Conservation (phyloP, 2,329 filamentous ascomycete genomes). For the Tricladium varicosporioides region DNA sequence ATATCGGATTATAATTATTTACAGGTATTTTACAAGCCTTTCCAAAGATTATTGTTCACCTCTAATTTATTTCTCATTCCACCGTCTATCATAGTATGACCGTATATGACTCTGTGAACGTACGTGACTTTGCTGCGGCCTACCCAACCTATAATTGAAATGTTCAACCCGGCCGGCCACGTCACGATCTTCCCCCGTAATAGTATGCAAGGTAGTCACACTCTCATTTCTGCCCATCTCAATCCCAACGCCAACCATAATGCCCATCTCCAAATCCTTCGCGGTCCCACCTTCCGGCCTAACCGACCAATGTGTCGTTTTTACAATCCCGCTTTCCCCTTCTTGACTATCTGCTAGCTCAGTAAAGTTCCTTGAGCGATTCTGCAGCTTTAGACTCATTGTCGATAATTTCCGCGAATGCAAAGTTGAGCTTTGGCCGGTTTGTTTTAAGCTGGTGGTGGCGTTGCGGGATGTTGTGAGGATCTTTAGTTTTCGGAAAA, state of each 20-base stretch:
- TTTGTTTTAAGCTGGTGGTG: background rate
- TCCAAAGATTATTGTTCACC: too few relatives aligned
- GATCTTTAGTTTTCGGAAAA: conserved; percentile 25
- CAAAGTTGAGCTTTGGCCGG: background rate
- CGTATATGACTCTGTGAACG: too few relatives aligned
- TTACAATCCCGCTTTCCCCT: background rate
- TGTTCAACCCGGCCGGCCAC: background rate
- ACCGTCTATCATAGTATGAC: too few relatives aligned
- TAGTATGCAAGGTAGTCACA: background rate
- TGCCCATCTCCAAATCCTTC: too few relatives aligned
- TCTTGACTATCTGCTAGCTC: background rate
- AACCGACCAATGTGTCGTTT: background rate
- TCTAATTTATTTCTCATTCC: too few relatives aligned
- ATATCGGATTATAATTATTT: too few relatives aligned
- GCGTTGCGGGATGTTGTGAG: conserved; percentile 6
- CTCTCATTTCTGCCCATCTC: background rate
- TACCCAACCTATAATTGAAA: background rate
- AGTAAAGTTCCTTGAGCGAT: background rate
- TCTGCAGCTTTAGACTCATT: background rate
- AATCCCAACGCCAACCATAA: background rate
- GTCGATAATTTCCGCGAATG: background rate
- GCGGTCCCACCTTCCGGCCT: background rate
- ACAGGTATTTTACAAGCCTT: too few relatives aligned
- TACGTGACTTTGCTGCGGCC: background rate
- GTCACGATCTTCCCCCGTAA: background rate